Conservation (phyloP, 2,329 filamentous ascomycete species). For the Clarireedia monteithiana region DNA sequence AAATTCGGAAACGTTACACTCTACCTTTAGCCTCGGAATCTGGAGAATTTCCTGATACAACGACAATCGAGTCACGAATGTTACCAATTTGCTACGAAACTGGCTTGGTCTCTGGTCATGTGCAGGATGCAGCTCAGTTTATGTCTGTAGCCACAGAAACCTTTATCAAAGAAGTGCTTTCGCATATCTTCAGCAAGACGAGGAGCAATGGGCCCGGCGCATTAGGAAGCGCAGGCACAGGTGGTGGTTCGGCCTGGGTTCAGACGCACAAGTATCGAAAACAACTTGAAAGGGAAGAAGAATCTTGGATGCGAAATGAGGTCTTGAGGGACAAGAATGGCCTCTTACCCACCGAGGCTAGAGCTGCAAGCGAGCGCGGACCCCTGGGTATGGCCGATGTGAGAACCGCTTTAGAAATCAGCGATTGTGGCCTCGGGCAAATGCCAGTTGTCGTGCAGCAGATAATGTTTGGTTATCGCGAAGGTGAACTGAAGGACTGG, state of each 20-base stretch:
- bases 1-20: slow-evolving; percentile 58
- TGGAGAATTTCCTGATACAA: slow-evolving; percentile 60
- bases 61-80: slow-evolving; percentile 56
- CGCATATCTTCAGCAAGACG: slow-evolving; percentile 55
- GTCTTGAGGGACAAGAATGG: slow-evolving; percentile 67
- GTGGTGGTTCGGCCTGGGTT: slow-evolving; percentile 61
- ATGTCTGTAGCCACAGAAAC: slow-evolving; percentile 59
- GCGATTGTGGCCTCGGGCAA: slow-evolving; percentile 66
- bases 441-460: slow-evolving; percentile 69
- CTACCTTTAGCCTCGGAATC: slow-evolving; percentile 59
- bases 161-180: slow-evolving; percentile 59
- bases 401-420: slow-evolving; percentile 65
- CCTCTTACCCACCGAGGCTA: slow-evolving; percentile 72
- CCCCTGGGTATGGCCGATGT: slow-evolving; percentile 73
- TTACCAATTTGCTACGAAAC: slow-evolving; percentile 61
- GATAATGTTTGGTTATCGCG: slow-evolving; percentile 63
- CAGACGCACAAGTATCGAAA: slow-evolving; percentile 72
- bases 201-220: slow-evolving; percentile 58
- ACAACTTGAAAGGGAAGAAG: slow-evolving; percentile 70
- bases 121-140: slow-evolving; percentile 52
- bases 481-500: slow-evolving; percentile 66
- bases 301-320: slow-evolving; percentile 64
- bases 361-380: slow-evolving; percentile 62
- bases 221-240: slow-evolving; percentile 53
- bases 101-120: slow-evolving; percentile 52